Evolutionary conservation across 768 basidiomycete genomes (phyloP).

Genomic region (Mycena amicta): DNA sequence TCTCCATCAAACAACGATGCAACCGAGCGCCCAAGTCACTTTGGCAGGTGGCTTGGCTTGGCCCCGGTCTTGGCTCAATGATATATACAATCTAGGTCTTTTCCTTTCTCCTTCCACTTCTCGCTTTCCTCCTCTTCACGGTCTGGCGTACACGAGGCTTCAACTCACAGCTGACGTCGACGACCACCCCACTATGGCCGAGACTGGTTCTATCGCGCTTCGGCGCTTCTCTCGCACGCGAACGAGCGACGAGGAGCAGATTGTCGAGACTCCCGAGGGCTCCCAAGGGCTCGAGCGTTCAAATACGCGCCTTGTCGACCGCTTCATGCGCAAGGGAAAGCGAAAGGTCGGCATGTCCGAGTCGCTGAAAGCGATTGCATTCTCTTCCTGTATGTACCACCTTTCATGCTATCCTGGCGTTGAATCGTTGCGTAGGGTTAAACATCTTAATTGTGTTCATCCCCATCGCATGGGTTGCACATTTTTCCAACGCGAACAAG

Average conservation of each 20-base stretch:
- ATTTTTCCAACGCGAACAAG: constrained; percentile 38
- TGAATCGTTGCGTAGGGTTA: constrained; percentile 43
- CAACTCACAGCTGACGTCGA: background rate
- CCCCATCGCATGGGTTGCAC: constrained; percentile 62
- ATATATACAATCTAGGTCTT: background rate
- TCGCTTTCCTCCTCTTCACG: background rate
- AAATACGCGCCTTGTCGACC: constrained; percentile 34
- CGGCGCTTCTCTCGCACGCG: constrained; percentile 14
- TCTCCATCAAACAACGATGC: too few relatives aligned
- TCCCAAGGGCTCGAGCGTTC: background rate
- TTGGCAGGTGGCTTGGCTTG: background rate
- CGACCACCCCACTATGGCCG: constrained; percentile 15
- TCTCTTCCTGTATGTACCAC: constrained; percentile 54
- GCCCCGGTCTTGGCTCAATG: background rate
- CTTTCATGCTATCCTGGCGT: background rate
- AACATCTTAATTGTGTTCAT: constrained; percentile 60
- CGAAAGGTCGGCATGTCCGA: constrained; percentile 42
- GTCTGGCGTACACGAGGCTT: constrained; percentile 1
- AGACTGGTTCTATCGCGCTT: background rate
- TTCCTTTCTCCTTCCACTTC: background rate
- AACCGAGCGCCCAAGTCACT: too few relatives aligned
- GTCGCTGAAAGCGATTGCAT: constrained; percentile 47
- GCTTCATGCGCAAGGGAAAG: constrained; percentile 52
- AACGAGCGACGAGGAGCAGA: constrained; percentile 19
- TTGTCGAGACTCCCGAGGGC: background rate